Conservation (phyloP, 129 eudicot species). For the Helianthus tuberosus region DNA sequence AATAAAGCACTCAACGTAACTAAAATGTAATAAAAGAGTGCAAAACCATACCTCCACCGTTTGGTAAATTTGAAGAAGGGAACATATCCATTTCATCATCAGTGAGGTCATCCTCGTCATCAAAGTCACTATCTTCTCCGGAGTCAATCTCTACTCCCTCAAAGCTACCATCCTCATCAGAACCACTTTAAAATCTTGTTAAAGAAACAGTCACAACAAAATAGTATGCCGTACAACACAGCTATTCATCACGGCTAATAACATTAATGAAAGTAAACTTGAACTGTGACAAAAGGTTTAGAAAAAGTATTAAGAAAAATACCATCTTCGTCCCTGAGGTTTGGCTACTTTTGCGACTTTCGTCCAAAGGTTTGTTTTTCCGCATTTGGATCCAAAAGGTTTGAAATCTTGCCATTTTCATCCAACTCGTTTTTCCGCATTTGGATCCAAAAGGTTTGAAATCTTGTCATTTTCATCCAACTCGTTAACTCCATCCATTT, state of each 20-base stretch:
- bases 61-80: conserved; percentile 48
- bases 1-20: neutral
- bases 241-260: neutral
- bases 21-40: neutral
- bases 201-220: conserved; percentile 28
- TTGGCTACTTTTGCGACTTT: too few relatives aligned
- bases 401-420: too few relatives aligned
- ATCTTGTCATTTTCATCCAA: too few relatives aligned
- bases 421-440: too few relatives aligned
- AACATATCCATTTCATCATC: conserved; percentile 49
- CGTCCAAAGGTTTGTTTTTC: too few relatives aligned
- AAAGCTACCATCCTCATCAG: conserved; percentile 42
- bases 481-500: too few relatives aligned
- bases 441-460: too few relatives aligned
- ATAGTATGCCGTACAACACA: neutral
- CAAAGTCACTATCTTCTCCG: conserved; percentile 40
- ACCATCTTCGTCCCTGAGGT: too few relatives aligned
- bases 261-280: neutral
- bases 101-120: conserved; percentile 48
- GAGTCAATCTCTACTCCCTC: conserved; percentile 39
- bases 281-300: neutral
- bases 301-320: neutral
- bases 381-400: too few relatives aligned
- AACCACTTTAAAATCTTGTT: conserved; percentile 54
- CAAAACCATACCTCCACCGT: conserved; percentile 34